Conservation (phyloP, 1,284 basidiomycete genomes). For the Coniferiporia weirii region DNA sequence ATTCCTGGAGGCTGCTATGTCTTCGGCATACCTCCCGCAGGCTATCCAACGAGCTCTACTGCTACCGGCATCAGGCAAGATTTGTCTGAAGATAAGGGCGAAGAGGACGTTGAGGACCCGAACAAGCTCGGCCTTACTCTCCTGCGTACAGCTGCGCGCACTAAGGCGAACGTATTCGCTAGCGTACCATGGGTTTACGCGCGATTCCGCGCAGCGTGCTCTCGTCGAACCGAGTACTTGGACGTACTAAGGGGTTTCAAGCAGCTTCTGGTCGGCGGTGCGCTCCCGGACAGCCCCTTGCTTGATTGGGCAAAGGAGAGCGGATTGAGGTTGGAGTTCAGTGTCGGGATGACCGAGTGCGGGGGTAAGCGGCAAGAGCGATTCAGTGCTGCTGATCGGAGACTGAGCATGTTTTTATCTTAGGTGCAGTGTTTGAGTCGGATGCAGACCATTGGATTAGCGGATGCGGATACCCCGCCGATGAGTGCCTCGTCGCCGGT, state of each 20-base stretch:
- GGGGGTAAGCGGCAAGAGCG: slow-evolving; percentile 22
- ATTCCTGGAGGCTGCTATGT: slow-evolving; percentile 30
- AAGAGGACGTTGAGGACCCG: not conserved
- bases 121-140: slow-evolving; percentile 10
- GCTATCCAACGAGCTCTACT: slow-evolving; percentile 20
- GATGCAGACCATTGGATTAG: not conserved
- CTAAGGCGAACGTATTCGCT: slow-evolving; percentile 12
- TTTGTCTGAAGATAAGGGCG: not conserved
- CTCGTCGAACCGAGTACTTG: slow-evolving; percentile 20
- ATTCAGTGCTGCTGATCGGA: too few relatives aligned
- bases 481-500: not conserved
- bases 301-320: slow-evolving; percentile 27
- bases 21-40: slow-evolving; percentile 29
- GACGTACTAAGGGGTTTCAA: slow-evolving; percentile 22
- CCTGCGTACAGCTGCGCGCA: slow-evolving; percentile 4
- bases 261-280: slow-evolving; percentile 29
- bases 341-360: slow-evolving; percentile 34
- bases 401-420: too few relatives aligned
- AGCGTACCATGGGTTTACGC: slow-evolving; percentile 20
- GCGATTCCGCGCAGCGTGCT: slow-evolving; percentile 18
- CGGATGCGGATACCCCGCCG: slow-evolving; percentile 6
- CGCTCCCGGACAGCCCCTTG: slow-evolving; percentile 25
- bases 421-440: slow-evolving; percentile 8
- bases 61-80: slow-evolving; percentile 16
- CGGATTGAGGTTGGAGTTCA: slow-evolving; percentile 27